Evolutionary conservation across 164 flowering plant genomes (phyloP), one percentile per base, ranked within the genome.

Genomic region (Magnolia sinica): DNA sequence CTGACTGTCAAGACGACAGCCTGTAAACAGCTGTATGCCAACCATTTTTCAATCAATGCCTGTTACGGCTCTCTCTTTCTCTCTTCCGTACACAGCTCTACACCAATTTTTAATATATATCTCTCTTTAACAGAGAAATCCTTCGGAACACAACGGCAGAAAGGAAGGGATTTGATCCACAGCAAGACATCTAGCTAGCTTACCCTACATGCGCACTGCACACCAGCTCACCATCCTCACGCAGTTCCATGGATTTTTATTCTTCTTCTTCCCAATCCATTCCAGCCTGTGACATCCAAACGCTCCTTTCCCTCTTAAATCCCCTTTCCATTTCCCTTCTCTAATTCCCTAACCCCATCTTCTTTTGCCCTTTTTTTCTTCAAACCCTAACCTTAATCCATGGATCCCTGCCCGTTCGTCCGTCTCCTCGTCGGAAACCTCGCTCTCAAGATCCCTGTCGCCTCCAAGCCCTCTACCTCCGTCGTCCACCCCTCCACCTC

Each of bases 321-420:
- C 14, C 27, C 18, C 2, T 29, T 1, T 31, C 45, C 19, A 4
- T 10, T 23, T 4, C 18, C 50, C 50, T 14, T 27, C 13, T 27
- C 19, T 68, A 68, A 18, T 29, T 31, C 31, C 71, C 71, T 10
- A 55, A 13, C 4, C 18, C 50, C 8, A 13, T 65, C 68, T 65
- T 27, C 37, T 68, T 7, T 27, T 18, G 0, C 50, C 2, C 70
- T 68, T 68, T 29, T 13, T 68, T 13, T 5, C 49, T 27, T 27
- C 18, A 37, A 24, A 18, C 11, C 14, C 45, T 4, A 14, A 13
- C 37, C 29, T 29, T 20, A 23, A 16, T 27, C 51, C 68, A 92
- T 92, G 97, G 95, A 91, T 83, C 95, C 97, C 0, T 92, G 93
- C 78, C 95, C 92, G 11, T 92, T 91, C 85, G 90, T 91, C 8